phyloP scores from a whole-genome alignment of 2,329 filamentous ascomycete genomes.

The Talaromyces sp. region DNA sequence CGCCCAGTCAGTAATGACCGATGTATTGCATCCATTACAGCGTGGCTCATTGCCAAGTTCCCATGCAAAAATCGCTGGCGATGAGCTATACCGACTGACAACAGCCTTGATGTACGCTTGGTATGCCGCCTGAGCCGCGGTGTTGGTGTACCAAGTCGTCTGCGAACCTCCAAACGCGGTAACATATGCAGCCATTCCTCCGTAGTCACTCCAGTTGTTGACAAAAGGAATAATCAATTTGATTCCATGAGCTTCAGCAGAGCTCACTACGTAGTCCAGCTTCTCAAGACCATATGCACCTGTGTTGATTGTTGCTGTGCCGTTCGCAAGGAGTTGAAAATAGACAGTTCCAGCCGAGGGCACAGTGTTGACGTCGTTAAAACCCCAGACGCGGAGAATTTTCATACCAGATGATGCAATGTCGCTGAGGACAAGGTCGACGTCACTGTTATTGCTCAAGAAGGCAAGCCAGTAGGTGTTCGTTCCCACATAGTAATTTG shows the following conservation, averaged over 20 bases:
- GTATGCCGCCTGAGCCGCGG: slow-evolving; percentile 56
- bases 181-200: slow-evolving; percentile 60
- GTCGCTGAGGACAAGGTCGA: slow-evolving; percentile 41
- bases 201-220: slow-evolving; percentile 69
- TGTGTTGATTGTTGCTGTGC: slow-evolving; percentile 57
- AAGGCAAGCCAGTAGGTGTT: slow-evolving; percentile 55
- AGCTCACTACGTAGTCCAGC: slow-evolving; percentile 61
- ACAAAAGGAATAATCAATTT: slow-evolving; percentile 59
- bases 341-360: slow-evolving; percentile 45
- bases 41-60: slow-evolving; percentile 66
- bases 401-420: slow-evolving; percentile 44
- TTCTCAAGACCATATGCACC: slow-evolving; percentile 61
- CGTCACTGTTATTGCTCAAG: slow-evolving; percentile 48
- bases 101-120: slow-evolving; percentile 60
- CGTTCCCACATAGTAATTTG: slow-evolving; percentile 47
- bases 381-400: slow-evolving; percentile 54
- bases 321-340: slow-evolving; percentile 40
- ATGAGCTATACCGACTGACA: slow-evolving; percentile 58
- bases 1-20: slow-evolving; percentile 60
- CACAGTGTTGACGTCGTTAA: slow-evolving; percentile 47
- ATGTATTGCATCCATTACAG: slow-evolving; percentile 58
- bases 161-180: slow-evolving; percentile 53
- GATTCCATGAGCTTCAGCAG: slow-evolving; percentile 58
- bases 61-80: slow-evolving; percentile 63
- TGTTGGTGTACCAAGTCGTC: slow-evolving; percentile 57